Conservation (phyloP, 1,284 basidiomycete genomes). For the Pseudozyma thailandica region DNA sequence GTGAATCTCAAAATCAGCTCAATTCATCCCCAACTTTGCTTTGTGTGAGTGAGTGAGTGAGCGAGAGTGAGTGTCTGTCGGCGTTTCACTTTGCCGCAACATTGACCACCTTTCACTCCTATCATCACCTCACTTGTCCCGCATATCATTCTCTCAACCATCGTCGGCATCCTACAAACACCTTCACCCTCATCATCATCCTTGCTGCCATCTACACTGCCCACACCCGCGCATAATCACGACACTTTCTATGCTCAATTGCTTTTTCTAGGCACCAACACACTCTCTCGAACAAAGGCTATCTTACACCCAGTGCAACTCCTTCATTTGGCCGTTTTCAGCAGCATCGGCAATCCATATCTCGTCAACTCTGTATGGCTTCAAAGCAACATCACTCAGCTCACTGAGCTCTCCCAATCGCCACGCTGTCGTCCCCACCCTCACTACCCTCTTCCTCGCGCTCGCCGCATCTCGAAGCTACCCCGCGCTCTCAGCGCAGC, state of each 20-base stretch:
- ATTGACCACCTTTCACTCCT: conserved; percentile 2
- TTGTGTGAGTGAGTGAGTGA: not conserved
- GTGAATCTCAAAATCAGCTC: not conserved
- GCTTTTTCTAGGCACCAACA: not conserved
- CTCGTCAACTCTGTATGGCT: not conserved
- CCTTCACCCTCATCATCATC: not conserved
- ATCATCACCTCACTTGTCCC: conserved; percentile 1
- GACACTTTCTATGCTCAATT: not conserved
- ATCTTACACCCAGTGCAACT: too few relatives aligned
- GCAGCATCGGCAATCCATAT: not conserved
- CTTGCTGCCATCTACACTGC: not conserved
- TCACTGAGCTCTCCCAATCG: conserved; percentile 13
- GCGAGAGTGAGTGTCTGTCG: not conserved
- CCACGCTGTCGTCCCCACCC: conserved; percentile 40
- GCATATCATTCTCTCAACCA: not conserved
- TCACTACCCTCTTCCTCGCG: conserved; percentile 34
- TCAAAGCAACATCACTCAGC: too few relatives aligned
- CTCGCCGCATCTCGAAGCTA: conserved; percentile 20
- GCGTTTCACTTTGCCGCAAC: conserved; percentile 10
- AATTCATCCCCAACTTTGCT: not conserved
- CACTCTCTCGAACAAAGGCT: too few relatives aligned
- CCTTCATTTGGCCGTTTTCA: too few relatives aligned
- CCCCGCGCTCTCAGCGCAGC: conserved; percentile 30
- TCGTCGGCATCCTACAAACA: not conserved
- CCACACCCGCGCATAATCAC: not conserved